Percentiles rank a stretch among this genome's conserved stretches.
Conservation (phyloP, 2,329 filamentous ascomycete genomes). For the Westerdykella sp. region DNA sequence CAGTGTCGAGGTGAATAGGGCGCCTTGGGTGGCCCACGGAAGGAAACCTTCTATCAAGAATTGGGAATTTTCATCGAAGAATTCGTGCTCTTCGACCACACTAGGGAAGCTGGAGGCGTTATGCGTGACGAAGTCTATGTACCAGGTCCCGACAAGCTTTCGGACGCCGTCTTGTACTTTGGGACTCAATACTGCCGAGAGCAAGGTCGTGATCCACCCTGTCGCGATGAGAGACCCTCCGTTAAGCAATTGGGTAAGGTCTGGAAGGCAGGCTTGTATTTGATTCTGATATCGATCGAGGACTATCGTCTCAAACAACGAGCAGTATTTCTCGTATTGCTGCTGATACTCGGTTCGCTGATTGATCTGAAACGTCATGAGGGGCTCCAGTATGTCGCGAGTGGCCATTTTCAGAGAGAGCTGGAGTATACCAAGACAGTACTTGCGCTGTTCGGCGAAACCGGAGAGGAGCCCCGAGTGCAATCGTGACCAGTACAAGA, state of each 20-base stretch:
- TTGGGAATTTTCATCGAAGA: conserved; percentile 17
- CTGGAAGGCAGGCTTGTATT: conserved; percentile 41
- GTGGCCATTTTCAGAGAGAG: conserved; percentile 34
- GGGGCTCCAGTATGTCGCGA: conserved; percentile 17
- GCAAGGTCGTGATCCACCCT: conserved; percentile 39
- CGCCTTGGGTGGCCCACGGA: conserved; percentile 44
- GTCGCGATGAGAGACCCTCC: conserved; percentile 31
- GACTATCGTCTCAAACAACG: conserved; percentile 45
- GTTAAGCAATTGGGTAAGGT: conserved; percentile 37
- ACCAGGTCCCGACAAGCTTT: conserved; percentile 43
- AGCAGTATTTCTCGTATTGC: conserved; percentile 41
- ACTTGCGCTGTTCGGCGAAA: conserved; percentile 43
- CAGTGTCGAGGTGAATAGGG: conserved; percentile 39
- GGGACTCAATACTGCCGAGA: conserved; percentile 37
- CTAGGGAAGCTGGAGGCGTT: neutral
- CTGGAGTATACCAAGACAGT: conserved; percentile 41
- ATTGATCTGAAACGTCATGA: conserved; percentile 18
- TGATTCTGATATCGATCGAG: conserved; percentile 47
- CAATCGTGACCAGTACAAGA: conserved; percentile 39
- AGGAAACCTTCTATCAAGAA: conserved; percentile 40
- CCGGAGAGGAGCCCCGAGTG: conserved; percentile 37
- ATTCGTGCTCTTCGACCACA: conserved; percentile 4
- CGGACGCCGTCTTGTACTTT: conserved; percentile 43
- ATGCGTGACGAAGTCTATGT: conserved; percentile 29
- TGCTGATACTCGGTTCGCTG: conserved; percentile 12